phyloP scores from a whole-genome alignment of 2,329 filamentous ascomycete genomes.

The Talaromyces verruculosus region DNA sequence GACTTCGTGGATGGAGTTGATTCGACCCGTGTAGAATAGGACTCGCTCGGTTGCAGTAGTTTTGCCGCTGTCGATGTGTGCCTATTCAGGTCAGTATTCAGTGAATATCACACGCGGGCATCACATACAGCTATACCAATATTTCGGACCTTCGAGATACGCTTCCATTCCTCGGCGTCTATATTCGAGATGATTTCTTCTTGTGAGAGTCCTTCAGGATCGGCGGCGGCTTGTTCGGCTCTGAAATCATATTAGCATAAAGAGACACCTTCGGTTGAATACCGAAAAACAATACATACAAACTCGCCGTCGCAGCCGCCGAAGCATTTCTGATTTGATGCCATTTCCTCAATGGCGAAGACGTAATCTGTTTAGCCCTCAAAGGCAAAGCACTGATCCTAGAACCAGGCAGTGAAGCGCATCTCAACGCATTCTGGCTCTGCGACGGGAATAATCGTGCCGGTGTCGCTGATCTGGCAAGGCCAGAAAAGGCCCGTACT shows the following conservation, averaged over 20 bases:
- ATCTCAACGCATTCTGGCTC: constrained; percentile 40
- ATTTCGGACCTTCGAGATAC: constrained; percentile 81
- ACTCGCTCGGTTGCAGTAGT: constrained; percentile 96
- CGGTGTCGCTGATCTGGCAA: constrained; percentile 33
- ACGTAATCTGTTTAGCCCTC: neutral
- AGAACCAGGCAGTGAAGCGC: constrained; percentile 39
- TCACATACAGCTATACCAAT: constrained; percentile 83
- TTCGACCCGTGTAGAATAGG: constrained; percentile 95
- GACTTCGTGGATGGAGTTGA: constrained; percentile 96
- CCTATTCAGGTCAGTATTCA: constrained; percentile 50
- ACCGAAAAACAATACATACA: neutral
- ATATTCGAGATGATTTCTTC: constrained; percentile 75
- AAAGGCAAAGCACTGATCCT: constrained; percentile 35
- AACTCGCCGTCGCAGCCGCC: constrained; percentile 42
- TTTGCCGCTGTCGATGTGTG: constrained; percentile 98
- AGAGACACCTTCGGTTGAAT: neutral
- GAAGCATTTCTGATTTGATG: constrained; percentile 46
- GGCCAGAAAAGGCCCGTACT: constrained; percentile 39
- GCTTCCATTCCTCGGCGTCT: constrained; percentile 72
- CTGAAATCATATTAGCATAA: neutral
- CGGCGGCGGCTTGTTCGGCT: constrained; percentile 54
- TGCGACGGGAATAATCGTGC: constrained; percentile 36
- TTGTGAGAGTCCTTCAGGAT: constrained; percentile 59
- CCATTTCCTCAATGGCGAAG: constrained; percentile 36
- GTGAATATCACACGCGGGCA: neutral